Evolutionary conservation across 2,329 filamentous ascomycete species (phyloP), one percentile per base, ranked within the genome.

Genomic region (Fusarium compactum): DNA sequence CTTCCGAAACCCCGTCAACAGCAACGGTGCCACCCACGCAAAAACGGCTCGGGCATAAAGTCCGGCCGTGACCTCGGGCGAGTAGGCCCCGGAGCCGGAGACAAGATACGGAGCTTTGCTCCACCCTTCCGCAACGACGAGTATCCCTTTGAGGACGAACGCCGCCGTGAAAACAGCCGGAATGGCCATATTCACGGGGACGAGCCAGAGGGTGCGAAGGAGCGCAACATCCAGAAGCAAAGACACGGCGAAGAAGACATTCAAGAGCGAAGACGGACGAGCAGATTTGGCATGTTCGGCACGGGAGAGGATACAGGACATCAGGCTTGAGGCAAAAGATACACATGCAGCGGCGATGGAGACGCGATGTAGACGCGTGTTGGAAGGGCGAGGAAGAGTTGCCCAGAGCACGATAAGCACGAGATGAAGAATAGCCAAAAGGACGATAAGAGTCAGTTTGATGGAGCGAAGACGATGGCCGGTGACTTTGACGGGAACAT

Each of bases 41-140:
- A 82, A 79, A 38, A 82, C 72, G 22, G 77, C 78, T 14, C 77
- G 78, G 58, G 75, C 79, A 41, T 82, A 80, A 10, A 83, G 69
- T 16, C 82, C 81, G 61, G 80, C 80, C 29, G 78, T 79, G 40
- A 70, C 73, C 58, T 82, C 81, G 6, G 82, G 81, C 10, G 79
- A 78, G n/a, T 69, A 62, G 50, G 69, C 25, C n/a, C 71, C 64
- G 58, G 78, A 74, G 47, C 65, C 67, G 38, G 67, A 59, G n/a
- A 80, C 60, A 15, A 82, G 70, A 38, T 78, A 77, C 3, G 62
- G 45, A 11, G 77, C 73, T 73, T 84, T 85, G 57, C 78, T 80
- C 58, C 74, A 70, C 3, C 80, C 80, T 73, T 85, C 82, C 5
- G 81, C 77, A 27, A 81, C 69, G 20, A 81, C 65, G 18, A 80